Conservation (phyloP, 257 asterid species). For the Leonotis leonurus region DNA sequence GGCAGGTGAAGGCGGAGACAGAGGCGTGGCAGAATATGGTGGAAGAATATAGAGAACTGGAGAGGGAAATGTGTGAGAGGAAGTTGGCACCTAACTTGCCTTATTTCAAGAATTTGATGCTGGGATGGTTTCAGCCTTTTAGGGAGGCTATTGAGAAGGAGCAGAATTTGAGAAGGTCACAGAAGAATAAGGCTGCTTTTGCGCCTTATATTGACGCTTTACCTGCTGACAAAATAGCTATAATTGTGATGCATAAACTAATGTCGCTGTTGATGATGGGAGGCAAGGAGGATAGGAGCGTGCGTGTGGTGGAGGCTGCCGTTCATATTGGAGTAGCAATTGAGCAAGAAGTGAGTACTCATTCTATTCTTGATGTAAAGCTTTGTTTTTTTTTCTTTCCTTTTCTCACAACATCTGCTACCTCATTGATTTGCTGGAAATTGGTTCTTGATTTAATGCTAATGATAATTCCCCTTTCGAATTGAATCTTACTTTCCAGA, state of each 20-base stretch:
- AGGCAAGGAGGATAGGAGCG: constrained; percentile 66
- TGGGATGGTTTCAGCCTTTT: constrained; percentile 95
- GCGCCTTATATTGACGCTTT: constrained; percentile 63
- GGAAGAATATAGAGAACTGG: constrained; percentile 78
- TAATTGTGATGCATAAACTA: constrained; percentile 88
- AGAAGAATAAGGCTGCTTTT: constrained; percentile 56
- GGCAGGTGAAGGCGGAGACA: constrained; percentile 77
- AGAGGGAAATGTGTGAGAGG: constrained; percentile 90
- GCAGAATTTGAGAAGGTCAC: constrained; percentile 48
- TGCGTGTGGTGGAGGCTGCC: constrained; percentile 88
- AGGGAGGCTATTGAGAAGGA: constrained; percentile 70
- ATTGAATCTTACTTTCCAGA: constrained; percentile 37
- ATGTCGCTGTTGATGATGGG: constrained; percentile 94
- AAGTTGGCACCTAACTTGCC: constrained; percentile 91
- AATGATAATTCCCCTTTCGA: neutral
- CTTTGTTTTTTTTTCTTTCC: neutral
- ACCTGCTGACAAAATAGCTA: constrained; percentile 92
- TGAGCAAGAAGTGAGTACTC: constrained; percentile 73
- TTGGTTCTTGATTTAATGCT: neutral
- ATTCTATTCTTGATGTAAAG: neutral
- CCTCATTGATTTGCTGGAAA: neutral
- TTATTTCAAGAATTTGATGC: constrained; percentile 60
- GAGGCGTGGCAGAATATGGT: constrained; percentile 95
- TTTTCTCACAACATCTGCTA: neutral
- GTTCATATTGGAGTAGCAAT: constrained; percentile 74